Percentiles rank a stretch among this genome's conserved stretches.
These are phyloP conservation scores for Wickerhamomyces strasburgensis DNA, from an alignment of 805 yeast species.

Conservation along the genomic window DNA sequence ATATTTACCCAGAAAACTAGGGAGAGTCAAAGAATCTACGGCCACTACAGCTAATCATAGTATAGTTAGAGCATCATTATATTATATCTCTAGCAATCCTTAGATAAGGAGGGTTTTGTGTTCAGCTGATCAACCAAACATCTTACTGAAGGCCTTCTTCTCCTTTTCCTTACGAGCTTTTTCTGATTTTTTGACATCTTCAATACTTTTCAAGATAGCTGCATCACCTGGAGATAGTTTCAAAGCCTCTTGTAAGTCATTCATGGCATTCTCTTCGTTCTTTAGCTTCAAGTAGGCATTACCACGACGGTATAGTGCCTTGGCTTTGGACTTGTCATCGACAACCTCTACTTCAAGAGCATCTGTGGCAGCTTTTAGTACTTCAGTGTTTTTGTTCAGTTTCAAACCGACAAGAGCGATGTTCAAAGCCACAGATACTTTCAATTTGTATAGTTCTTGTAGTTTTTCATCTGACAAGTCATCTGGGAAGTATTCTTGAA, in stretches of 20 bases:
- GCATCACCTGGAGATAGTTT: constrained; percentile 63
- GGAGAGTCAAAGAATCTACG: too few species aligned
- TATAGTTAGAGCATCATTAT: too few species aligned
- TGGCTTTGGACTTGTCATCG: constrained; percentile 67
- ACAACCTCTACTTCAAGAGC: constrained; percentile 54
- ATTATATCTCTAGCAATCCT: too few species aligned
- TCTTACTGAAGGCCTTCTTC: constrained; percentile 68
- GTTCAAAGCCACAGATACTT: constrained; percentile 63
- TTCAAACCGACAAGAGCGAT: constrained; percentile 72
- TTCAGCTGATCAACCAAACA: constrained; percentile 44
- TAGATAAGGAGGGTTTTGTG: too few species aligned
- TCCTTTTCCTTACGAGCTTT: constrained; percentile 59
- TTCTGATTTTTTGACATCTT: constrained; percentile 48
- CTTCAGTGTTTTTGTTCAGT: constrained; percentile 46
- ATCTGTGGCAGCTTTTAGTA: constrained; percentile 54
- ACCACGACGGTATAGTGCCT: constrained; percentile 86
- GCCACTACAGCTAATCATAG: too few species aligned
- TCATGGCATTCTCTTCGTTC: constrained; percentile 66
- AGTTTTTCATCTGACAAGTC: constrained; percentile 53
- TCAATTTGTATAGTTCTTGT: constrained; percentile 45
- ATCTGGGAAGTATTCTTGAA: constrained; percentile 70
- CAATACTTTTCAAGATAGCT: constrained; percentile 61
- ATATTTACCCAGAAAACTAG: too few species aligned
- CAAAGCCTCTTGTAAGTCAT: constrained; percentile 61
- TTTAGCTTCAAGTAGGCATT: constrained; percentile 58